Evolutionary conservation across 73 alveolate species (phyloP), one percentile per base, ranked within the genome.

Genomic region (Effrenium voratum): DNA sequence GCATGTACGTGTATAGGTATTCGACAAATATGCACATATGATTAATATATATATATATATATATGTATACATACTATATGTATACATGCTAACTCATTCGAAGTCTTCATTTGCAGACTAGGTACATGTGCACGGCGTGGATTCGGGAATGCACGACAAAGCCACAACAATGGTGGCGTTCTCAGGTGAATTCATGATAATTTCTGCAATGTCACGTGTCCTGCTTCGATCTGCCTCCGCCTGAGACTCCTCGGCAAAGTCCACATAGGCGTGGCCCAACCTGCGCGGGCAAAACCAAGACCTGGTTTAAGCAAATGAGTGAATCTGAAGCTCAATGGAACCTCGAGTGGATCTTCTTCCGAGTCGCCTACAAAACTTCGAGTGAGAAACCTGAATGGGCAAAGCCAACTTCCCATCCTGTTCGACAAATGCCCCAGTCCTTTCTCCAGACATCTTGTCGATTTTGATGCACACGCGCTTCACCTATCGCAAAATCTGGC

Each of bases 191-290:
- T n/a, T n/a, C n/a, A n/a, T n/a, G n/a, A n/a, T n/a, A n/a, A n/a
- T n/a, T n/a, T n/a, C n/a, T n/a, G n/a, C n/a, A n/a, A n/a, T n/a
- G n/a, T n/a, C n/a, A n/a, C n/a, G n/a, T n/a, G n/a, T n/a, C n/a
- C n/a, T n/a, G n/a, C n/a, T n/a, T n/a, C n/a, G n/a, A n/a, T n/a
- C 40, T 26, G 68, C 97, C 97, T 90, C 97, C 24, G 97, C 97
- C 97, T 90, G 97, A 3, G 97, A 90, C 87, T 90, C 97, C 52
- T 90, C 97, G 6, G 97, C 97, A 36, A 90, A 90, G 79, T 90
- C 97, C 97, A 90, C 97, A 43, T 90, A 90, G 68, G 97, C 97
- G 46, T 68, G 88, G 88, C 97, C 97, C 43, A 90, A 55, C 82
- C 97, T 90, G 55, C 43, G 19, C 63, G 26, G 81, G 34, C 28